Percentiles rank a stretch among this genome's conserved stretches.
Conservation (phyloP, 805 yeast genomes). For the Barnettozyma californica region DNA sequence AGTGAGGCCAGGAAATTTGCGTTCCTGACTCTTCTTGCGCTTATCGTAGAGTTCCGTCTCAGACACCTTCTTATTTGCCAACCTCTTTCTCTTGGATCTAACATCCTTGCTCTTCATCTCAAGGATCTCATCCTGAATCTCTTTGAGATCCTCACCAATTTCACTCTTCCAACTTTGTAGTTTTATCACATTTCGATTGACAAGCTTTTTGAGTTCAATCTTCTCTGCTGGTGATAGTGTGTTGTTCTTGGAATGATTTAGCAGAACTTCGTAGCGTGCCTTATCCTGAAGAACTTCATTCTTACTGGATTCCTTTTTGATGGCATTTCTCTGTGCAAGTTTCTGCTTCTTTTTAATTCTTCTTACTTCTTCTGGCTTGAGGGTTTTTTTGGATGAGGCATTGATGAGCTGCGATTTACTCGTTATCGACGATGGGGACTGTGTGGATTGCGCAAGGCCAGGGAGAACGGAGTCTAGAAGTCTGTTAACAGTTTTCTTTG, state of each 20-base stretch:
- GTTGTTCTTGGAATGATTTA: conserved; percentile 28
- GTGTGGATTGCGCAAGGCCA: conserved; percentile 24
- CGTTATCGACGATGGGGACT: conserved; percentile 13
- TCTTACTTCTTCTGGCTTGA: conserved; percentile 30
- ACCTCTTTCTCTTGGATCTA: conserved; percentile 25
- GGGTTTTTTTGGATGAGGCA: conserved; percentile 27
- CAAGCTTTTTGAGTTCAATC: conserved; percentile 29
- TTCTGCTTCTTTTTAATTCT: conserved; percentile 32
- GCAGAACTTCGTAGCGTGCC: conserved; percentile 31
- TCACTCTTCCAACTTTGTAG: conserved; percentile 39
- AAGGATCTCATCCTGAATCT: conserved; percentile 39
- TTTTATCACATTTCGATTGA: conserved; percentile 32
- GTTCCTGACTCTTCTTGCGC: conserved; percentile 23
- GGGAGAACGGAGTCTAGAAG: conserved; percentile 34
- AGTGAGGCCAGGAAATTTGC: conserved; percentile 54
- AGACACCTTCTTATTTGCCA: conserved; percentile 20
- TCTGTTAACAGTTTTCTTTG: conserved; percentile 34
- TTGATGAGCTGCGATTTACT: conserved; percentile 34
- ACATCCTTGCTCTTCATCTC: conserved; percentile 34
- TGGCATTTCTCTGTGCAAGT: conserved; percentile 23
- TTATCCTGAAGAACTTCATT: conserved; percentile 23
- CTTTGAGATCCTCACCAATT: conserved; percentile 36
- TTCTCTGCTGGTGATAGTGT: conserved; percentile 31
- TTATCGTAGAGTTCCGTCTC: conserved; percentile 29
- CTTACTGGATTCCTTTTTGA: conserved; percentile 17